phyloP scores from a whole-genome alignment of 1,139 yeast species.

The Geotrichum aggregatum region DNA sequence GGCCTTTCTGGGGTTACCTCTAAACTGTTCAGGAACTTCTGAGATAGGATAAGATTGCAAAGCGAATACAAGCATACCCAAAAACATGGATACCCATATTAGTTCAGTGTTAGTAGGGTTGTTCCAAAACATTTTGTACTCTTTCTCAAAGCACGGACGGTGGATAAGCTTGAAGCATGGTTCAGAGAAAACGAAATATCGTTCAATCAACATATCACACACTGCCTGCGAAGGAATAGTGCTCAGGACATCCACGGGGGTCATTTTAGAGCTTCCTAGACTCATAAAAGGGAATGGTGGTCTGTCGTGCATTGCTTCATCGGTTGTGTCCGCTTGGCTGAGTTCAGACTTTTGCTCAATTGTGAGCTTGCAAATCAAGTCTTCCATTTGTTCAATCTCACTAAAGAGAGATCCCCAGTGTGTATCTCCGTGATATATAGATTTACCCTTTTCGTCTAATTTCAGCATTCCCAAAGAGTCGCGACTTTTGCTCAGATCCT shows the following conservation, averaged over 20 bases:
- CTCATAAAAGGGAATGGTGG: slow-evolving; percentile 15
- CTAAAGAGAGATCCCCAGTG: slow-evolving; percentile 38
- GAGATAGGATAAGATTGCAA: slow-evolving; percentile 31
- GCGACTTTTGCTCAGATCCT: slow-evolving; percentile 25
- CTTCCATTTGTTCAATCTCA: slow-evolving; percentile 28
- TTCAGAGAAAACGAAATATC: slow-evolving; percentile 34
- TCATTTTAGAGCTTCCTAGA: slow-evolving; percentile 11
- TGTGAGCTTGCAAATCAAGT: slow-evolving; percentile 7
- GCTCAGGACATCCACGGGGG: slow-evolving; percentile 28
- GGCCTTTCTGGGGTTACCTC: slow-evolving; percentile 26
- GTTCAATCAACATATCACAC: slow-evolving; percentile 32
- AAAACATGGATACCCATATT: slow-evolving; percentile 34
- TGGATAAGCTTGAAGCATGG: slow-evolving; percentile 35
- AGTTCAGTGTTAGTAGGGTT: slow-evolving; percentile 33
- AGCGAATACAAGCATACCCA: slow-evolving; percentile 34
- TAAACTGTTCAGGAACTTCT: slow-evolving; percentile 23
- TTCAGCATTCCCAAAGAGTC: slow-evolving; percentile 39
- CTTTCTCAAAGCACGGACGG: slow-evolving; percentile 32
- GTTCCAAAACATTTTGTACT: slow-evolving; percentile 34
- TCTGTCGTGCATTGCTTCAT: neutral
- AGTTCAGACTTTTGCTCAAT: neutral
- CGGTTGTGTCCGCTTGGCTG: neutral
- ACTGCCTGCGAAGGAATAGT: slow-evolving; percentile 30
- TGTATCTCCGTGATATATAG: slow-evolving; percentile 39
- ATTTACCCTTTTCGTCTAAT: slow-evolving; percentile 36